A percentile compares a stretch with the other conserved stretches of the same genome.
Evolutionary conservation across 345 rosid species (phyloP).

Genomic region (Kandelia obovata): DNA sequence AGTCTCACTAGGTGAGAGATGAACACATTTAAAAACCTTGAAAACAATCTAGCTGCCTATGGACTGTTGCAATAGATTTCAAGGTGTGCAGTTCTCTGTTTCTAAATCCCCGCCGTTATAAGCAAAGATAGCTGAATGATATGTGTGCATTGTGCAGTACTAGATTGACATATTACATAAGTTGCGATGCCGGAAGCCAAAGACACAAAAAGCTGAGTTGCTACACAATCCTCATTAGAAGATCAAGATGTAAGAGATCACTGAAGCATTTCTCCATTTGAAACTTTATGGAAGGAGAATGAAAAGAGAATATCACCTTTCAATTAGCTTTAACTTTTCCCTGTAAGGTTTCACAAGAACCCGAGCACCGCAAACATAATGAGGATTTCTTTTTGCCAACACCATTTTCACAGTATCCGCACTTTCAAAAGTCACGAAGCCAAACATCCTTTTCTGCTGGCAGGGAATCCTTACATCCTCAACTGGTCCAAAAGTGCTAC

Average conservation of each 20-base stretch:
- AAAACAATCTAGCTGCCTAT: background rate
- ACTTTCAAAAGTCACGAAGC: conserved; percentile 58
- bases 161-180: too few species aligned
- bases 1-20: background rate
- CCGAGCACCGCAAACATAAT: conserved; percentile 66
- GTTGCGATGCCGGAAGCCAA: too few species aligned
- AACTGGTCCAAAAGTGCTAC: conserved; percentile 55
- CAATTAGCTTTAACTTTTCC: conserved; percentile 55
- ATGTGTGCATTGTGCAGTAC: too few species aligned
- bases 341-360: conserved; percentile 71
- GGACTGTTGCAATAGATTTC: background rate
- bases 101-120: too few species aligned
- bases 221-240: too few species aligned
- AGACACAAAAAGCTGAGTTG: too few species aligned
- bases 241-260: too few species aligned
- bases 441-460: conserved; percentile 68
- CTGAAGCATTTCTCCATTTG: background rate
- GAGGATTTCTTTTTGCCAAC: conserved; percentile 63
- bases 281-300: background rate
- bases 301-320: conserved; percentile 37
- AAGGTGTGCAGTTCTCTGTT: too few species aligned
- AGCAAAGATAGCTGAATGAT: too few species aligned
- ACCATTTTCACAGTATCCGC: conserved; percentile 55
- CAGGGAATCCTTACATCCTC: conserved; percentile 73
- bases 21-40: too few species aligned